Conservation (phyloP, 108 stramenopile genomes). For the Discostella stelligeroides region DNA sequence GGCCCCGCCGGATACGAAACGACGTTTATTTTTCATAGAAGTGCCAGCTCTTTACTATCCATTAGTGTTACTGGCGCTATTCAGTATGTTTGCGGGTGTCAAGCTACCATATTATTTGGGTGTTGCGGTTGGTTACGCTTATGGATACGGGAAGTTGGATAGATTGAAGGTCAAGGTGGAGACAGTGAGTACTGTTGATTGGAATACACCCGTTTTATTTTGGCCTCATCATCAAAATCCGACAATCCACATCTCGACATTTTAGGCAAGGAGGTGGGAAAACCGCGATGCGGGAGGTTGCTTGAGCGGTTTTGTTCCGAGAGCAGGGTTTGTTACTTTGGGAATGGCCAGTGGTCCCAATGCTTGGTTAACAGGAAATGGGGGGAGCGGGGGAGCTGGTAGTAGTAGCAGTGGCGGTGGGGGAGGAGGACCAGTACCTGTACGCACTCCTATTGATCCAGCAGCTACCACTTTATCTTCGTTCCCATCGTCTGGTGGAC, state of each 20-base stretch:
- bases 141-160: conserved; percentile 59
- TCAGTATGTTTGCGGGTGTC: conserved; percentile 69
- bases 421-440: conserved; percentile 28
- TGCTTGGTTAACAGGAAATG: conserved; percentile 46
- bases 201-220: background rate
- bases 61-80: conserved; percentile 66
- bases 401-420: conserved; percentile 16
- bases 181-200: conserved; percentile 20
- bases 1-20: conserved; percentile 62
- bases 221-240: background rate
- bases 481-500: conserved; percentile 45
- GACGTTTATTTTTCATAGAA: conserved; percentile 66
- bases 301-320: conserved; percentile 38
- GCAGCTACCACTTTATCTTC: conserved; percentile 24
- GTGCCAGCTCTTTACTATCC: conserved; percentile 79
- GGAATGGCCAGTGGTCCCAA: conserved; percentile 44
- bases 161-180: conserved; percentile 44
- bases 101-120: conserved; percentile 61
- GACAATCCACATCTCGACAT: background rate
- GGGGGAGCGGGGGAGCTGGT: conserved; percentile 20
- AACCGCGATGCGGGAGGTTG: conserved; percentile 46
- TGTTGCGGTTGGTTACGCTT: conserved; percentile 78
- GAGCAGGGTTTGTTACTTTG: conserved; percentile 43
- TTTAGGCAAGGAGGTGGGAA: conserved; percentile 47
- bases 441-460: conserved; percentile 40